Percentiles rank a stretch among this genome's conserved stretches.
Conservation (phyloP, 192 early-diverging fungal species). For the Coemansia sp. region DNA sequence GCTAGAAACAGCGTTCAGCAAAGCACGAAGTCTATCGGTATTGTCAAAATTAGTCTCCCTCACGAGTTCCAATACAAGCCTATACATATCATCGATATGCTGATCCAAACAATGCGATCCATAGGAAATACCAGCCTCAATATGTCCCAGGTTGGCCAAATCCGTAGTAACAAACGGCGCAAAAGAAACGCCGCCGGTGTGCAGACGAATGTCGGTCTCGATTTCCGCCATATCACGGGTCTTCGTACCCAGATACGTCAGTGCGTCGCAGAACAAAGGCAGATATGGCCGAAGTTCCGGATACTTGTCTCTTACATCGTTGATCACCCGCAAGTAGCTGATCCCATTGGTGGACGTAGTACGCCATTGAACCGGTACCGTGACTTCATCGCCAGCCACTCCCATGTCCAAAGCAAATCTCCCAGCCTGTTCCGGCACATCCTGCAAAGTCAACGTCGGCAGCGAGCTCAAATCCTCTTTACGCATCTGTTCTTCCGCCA, state of each 20-base stretch:
- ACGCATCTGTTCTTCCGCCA: slow-evolving; percentile 72
- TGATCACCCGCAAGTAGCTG: slow-evolving; percentile 81
- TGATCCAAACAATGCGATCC: slow-evolving; percentile 70
- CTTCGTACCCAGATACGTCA: slow-evolving; percentile 68
- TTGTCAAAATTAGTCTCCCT: slow-evolving; percentile 72
- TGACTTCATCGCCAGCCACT: slow-evolving; percentile 36
- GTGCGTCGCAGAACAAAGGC: slow-evolving; percentile 73
- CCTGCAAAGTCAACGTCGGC: slow-evolving; percentile 79
- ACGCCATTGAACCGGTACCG: slow-evolving; percentile 71
- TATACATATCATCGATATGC: slow-evolving; percentile 75
- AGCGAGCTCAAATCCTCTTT: slow-evolving; percentile 79
- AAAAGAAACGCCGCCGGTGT: slow-evolving; percentile 84
- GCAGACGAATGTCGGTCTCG: slow-evolving; percentile 81
- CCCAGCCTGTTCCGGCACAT: slow-evolving; percentile 64
- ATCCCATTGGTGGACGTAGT: slow-evolving; percentile 86
- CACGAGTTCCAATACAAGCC: slow-evolving; percentile 71
- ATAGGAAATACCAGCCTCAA: slow-evolving; percentile 67
- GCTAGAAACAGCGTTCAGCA: slow-evolving; percentile 72
- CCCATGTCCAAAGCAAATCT: slow-evolving; percentile 60
- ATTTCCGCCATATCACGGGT: slow-evolving; percentile 74
- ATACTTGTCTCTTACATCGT: slow-evolving; percentile 64
- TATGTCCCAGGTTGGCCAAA: slow-evolving; percentile 63
- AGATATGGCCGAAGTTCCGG: slow-evolving; percentile 70
- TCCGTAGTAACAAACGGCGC: slow-evolving; percentile 67
- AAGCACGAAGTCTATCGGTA: slow-evolving; percentile 71